Evolutionary conservation across 2,329 filamentous ascomycete genomes (phyloP), one percentile per base, ranked within the genome.

Genomic region (Alternaria arbusti): DNA sequence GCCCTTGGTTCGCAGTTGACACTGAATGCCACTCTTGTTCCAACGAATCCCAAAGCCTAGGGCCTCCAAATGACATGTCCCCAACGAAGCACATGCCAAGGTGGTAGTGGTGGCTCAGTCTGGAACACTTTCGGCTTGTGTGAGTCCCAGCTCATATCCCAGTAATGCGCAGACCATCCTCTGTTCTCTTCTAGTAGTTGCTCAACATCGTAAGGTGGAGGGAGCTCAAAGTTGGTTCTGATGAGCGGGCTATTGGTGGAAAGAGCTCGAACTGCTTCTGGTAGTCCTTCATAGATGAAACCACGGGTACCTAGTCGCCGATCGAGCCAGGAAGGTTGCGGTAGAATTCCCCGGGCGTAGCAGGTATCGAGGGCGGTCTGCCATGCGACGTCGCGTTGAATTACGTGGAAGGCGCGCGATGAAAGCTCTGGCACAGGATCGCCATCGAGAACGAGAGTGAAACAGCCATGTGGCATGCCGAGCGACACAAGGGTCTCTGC

Each of bases 401-500:
- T 10, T 9, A 40, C 2, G 32, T 13, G 32, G n/a, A 40, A 40
- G 1, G n/a, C 32, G 13, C 32, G 13, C 3, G 32, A 15, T 40
- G 32, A 15, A 15, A 15, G 32, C 6, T 40, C 32, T 40, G 32
- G 32, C 8, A n/a, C 8, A 40, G 2, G 32, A 0, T 40, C 9
- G 32, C 32, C 32, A n/a, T 40, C 32, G 6, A 40, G 32, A 40
- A 40, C n/a, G 3, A 40, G 32, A 1, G 32, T 15, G 32, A 15
- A 40, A 2, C 15, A 40, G 15, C 2, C 32, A 9, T 40, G 13
- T 8, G 32, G 32, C 32, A 40, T 40, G 13, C 32, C 32, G 1
- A 40, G 32, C 1, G 3, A 1, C 4, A 10, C 0, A 1, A 40
- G n/a, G 1, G 15, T 6, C 2, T 0, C 4, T 6, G 32, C 32